Evolutionary conservation across 768 basidiomycete species (phyloP).

Genomic region (Tylopilus cervinicoccineus): DNA sequence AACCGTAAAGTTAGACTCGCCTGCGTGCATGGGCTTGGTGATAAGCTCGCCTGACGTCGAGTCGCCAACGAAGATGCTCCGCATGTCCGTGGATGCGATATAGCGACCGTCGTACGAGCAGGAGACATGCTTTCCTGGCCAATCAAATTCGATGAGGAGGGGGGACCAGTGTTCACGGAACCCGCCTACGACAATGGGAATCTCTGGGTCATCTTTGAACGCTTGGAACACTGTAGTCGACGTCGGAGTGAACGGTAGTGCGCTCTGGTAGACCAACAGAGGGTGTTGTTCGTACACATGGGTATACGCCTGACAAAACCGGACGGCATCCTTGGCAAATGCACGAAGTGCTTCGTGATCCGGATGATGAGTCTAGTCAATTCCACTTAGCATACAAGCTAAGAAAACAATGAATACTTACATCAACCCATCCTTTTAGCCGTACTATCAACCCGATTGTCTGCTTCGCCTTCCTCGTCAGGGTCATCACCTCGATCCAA

Average conservation of each 20-base stretch:
- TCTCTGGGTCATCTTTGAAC: conserved; percentile 23
- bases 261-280: conserved; percentile 29
- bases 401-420: conserved; percentile 3
- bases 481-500: conserved; percentile 33
- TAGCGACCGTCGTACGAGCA: conserved; percentile 28
- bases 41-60: conserved; percentile 26
- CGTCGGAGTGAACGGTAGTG: conserved; percentile 31
- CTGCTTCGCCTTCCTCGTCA: conserved; percentile 29
- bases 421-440: conserved; percentile 26
- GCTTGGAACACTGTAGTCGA: conserved; percentile 20
- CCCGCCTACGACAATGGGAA: conserved; percentile 25
- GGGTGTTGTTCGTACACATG: conserved; percentile 32
- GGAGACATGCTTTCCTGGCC: conserved; percentile 16
- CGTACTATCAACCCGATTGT: conserved; percentile 27
- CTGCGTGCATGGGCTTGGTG: conserved; percentile 15
- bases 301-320: conserved; percentile 30
- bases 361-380: conserved; percentile 10
- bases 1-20: conserved; percentile 9
- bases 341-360: conserved; percentile 14
- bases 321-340: conserved; percentile 26
- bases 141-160: conserved; percentile 27
- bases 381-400: background rate
- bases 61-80: conserved; percentile 23
- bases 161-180: conserved; percentile 31
- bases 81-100: conserved; percentile 24